Base-by-base conservation (phyloP, 139 green algal genomes). In the Volvox reticuliferus region DNA sequence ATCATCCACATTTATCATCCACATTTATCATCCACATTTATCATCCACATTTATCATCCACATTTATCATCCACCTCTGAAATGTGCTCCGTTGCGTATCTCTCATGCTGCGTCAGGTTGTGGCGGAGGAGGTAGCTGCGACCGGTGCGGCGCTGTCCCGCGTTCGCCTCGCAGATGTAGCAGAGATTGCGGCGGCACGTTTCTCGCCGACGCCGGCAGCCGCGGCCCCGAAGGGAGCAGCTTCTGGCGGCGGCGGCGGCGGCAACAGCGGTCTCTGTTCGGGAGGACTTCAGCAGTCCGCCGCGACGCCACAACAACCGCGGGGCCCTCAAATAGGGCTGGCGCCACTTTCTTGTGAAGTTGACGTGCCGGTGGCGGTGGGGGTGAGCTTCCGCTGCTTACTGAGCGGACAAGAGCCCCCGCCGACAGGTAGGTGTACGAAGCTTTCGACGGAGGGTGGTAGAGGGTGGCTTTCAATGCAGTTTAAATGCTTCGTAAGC, bases 71-170 rank as follows among this genome's bases (percentile, higher is more conserved):
- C n/a, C n/a, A n/a, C n/a, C n/a, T n/a, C n/a, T n/a, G n/a, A n/a
- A n/a, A n/a, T n/a, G n/a, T n/a, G n/a, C n/a, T n/a, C n/a, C 44
- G 44, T 55, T 55, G 5, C 44, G 44, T 9, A 55, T 55, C 44
- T 55, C 44, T 9, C n/a, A n/a, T n/a, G n/a, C 9, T 55, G 9
- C 44, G 44, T 13, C 73, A 93, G 85, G 71, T 93, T 24, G 81
- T 80, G 81, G 82, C 73, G 3, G 78, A 79, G 85, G 73, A 86
- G 91, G 32, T 89, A 55, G 82, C 82, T 6, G 82, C 89, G 1
- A 76, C 89, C 16, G 81, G 89, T 0, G 65, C 79, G 9, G 81
- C 89, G 12, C 86, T 90, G 37, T 32, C 44, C 12, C 55, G 61
- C 2, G 75, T 90, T 16, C 50, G 75, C 26, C 86, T 90, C 30